Base-by-base conservation (phyloP, 108 stramenopile genomes). In the Skeletonema potamos region DNA sequence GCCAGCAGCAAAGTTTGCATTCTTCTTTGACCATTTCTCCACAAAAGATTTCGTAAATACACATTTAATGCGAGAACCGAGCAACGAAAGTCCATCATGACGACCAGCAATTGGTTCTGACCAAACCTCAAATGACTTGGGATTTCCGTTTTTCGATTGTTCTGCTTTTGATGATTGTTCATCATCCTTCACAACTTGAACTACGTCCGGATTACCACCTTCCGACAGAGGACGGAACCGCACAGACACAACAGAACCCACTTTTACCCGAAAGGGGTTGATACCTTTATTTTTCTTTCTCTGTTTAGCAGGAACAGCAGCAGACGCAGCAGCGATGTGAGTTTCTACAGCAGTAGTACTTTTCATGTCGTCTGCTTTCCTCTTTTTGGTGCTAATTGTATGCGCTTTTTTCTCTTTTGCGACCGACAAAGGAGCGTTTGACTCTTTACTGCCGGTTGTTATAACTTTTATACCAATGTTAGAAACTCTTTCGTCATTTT, bases 231-330 rank as follows among this genome's bases (percentile, higher is more conserved):
- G 44, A 30, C 62, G 68, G 66, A 77, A 82, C 61, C 91, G 74
- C 5, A 90, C 62, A 6, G 86, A 87, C 34, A 88, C 91, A 22
- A 92, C 66, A 66, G 76, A 87, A 18, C 89, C 91, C 15, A 68
- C 68, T 70, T 86, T 86, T 61, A 89, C 76, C 15, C 91, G 88
- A 67, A 92, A 92, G 12, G 91, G 88, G 55, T 78, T 82, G n/a
- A 71, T 34, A 26, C 71, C 62, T 64, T 89, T 89, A 28, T 72
- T 84, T 29, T 65, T 84, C 51, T 76, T 81, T 60, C 77, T 68
- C 62, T 62, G 26, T 28, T 28, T 67, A 7, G n/a, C 58, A 59
- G n/a, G 8, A 59, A 17, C 48, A 22, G 22, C 48, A 22, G 48
- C 1, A 9, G 20, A 18, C 9, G 22, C 48, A 22, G 48, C 1